Evolutionary conservation across 2,329 filamentous ascomycete genomes (phyloP), one percentile per base, ranked within the genome.

Genomic region (Tolypocladium amazonense): DNA sequence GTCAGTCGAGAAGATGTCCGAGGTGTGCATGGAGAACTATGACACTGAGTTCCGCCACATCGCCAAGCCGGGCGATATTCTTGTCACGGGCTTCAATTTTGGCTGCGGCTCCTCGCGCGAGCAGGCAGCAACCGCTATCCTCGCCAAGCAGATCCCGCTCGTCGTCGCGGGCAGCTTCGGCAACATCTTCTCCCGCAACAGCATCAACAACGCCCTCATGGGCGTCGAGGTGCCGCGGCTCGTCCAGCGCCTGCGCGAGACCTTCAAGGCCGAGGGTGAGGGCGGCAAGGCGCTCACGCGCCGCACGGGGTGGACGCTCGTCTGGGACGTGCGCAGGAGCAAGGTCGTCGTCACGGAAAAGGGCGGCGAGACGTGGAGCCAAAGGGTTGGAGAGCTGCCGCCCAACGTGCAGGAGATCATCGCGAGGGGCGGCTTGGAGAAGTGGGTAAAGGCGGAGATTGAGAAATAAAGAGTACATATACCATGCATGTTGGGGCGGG

Each of bases 11-110:
- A 85, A 85, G 60, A 97, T 97, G 93, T 90, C 91, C 0, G 79
- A 89, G 65, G 92, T 92, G 0, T 92, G 89, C 73, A 97, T 97
- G 92, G 83, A 88, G 71, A 97, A 97, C 79, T 97, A 96, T 75
- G 93, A 97, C 70, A 75, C 81, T 0, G 71, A 78, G 0, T 97
- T 97, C 71, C 73, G 79, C 12, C 72, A 75, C 1, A 78, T 87
- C 41, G 87, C 88, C 54, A 81, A 82, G 64, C 70, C 83, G 0
- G 86, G 85, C 56, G 92, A 97, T 67, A 90, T 97, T 59, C 82
- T 97, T 1, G 92, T 97, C 0, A 76, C 87, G 0, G 92, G 92
- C 38, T 94, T 87, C 78, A 96, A 95, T 77, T 96, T 97, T 69
- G 93, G 93, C 56, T 91, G 87, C 65, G 92, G 92, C 23, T 85